Conservation (phyloP, 257 asterid species). For the Apocynum venetum region DNA sequence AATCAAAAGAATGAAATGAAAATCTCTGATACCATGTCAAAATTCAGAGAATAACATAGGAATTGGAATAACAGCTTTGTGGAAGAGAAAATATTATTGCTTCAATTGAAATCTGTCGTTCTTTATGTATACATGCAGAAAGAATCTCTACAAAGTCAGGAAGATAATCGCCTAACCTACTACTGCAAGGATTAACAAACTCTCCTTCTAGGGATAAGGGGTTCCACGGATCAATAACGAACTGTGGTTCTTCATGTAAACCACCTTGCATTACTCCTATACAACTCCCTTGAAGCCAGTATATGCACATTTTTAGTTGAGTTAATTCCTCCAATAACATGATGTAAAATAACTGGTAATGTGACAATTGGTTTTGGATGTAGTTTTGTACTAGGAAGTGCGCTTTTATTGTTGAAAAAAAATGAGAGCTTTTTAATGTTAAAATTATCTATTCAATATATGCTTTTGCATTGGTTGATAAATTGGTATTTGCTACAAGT, state of each 20-base stretch:
- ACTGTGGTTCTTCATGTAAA: background rate
- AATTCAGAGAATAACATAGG: background rate
- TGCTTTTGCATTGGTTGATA: too few relatives aligned
- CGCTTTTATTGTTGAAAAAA: too few relatives aligned
- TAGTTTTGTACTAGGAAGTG: too few relatives aligned
- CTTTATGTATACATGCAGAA: background rate
- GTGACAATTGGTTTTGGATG: too few relatives aligned
- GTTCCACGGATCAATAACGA: background rate
- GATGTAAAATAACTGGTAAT: too few relatives aligned
- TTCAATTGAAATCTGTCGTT: background rate
- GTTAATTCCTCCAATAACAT: background rate
- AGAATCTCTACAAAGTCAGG: background rate
- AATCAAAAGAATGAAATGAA: too few relatives aligned
- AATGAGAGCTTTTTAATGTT: too few relatives aligned
- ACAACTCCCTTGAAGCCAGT: background rate
- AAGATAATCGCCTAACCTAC: too few relatives aligned
- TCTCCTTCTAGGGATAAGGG: background rate
- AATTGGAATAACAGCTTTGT: background rate
- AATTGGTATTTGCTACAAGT: too few relatives aligned
- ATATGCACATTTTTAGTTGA: background rate
- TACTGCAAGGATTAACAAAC: background rate
- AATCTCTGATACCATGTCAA: too few relatives aligned
- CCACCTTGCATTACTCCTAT: too few relatives aligned
- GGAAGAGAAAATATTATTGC: background rate
- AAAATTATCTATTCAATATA: too few relatives aligned